phyloP scores from a whole-genome alignment of 768 basidiomycete genomes.

The Amylocystis lapponica region DNA sequence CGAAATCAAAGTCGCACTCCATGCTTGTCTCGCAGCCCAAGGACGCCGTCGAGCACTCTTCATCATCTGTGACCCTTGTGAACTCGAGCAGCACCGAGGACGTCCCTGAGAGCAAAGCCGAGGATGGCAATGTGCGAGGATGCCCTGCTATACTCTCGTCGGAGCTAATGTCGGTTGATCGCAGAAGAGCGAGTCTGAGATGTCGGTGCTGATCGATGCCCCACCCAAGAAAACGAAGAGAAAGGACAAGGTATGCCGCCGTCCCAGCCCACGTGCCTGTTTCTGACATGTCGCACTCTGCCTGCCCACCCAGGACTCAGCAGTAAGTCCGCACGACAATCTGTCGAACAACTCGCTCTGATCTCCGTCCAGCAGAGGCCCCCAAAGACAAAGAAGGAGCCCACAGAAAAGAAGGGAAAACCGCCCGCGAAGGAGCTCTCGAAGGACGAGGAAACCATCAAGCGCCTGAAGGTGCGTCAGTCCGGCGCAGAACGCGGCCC shows the following conservation, averaged over 20 bases:
- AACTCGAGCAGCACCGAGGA: too few relatives aligned
- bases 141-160: background rate
- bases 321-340: too few relatives aligned
- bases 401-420: slow-evolving; percentile 28
- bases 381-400: slow-evolving; percentile 24
- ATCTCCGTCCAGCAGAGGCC: too few relatives aligned
- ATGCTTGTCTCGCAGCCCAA: too few relatives aligned
- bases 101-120: background rate
- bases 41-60: too few relatives aligned
- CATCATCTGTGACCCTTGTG: too few relatives aligned
- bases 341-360: too few relatives aligned
- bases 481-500: too few relatives aligned
- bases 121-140: slow-evolving; percentile 3
- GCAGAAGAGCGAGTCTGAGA: slow-evolving; percentile 50
- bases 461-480: slow-evolving; percentile 73
- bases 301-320: too few relatives aligned
- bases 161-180: background rate
- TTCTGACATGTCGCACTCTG: too few relatives aligned
- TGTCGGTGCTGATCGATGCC: slow-evolving; percentile 57
- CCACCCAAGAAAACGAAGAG: slow-evolving; percentile 39
- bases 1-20: background rate
- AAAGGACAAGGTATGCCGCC: slow-evolving; percentile 28
- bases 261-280: too few relatives aligned
- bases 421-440: slow-evolving; percentile 22
- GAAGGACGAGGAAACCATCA: slow-evolving; percentile 72